A percentile compares a stretch with the other conserved stretches of the same genome.
Evolutionary conservation across 106 monocot species (phyloP).

Genomic region (Phalaenopsis aphrodite): DNA sequence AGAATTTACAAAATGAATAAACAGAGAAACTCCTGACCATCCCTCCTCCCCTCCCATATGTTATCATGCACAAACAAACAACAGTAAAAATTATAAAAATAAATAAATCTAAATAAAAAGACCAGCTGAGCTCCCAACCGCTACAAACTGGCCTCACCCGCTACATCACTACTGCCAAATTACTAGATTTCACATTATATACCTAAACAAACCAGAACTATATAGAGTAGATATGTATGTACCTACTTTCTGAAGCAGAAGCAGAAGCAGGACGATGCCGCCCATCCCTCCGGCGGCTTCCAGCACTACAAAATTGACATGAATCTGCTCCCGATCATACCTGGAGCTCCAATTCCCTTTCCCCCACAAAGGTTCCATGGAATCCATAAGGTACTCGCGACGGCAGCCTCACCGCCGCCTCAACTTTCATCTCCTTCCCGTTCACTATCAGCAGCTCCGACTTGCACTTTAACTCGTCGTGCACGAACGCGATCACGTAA

Average conservation of each 20-base stretch:
- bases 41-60: too few relatives aligned
- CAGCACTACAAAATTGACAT: background rate
- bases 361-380: slow-evolving; percentile 48
- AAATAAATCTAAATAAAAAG: background rate
- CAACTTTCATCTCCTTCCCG: slow-evolving; percentile 29
- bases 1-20: background rate
- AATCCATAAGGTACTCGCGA: slow-evolving; percentile 66
- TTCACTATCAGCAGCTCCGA: slow-evolving; percentile 54
- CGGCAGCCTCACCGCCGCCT: slow-evolving; percentile 45
- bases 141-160: background rate
- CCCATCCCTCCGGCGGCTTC: slow-evolving; percentile 3
- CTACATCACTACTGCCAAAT: background rate
- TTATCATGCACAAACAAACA: too few relatives aligned
- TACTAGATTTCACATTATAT: too few relatives aligned
- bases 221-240: background rate
- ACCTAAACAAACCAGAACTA: background rate
- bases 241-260: background rate
- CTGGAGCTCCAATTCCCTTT: background rate
- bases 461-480: slow-evolving; percentile 29
- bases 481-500: slow-evolving; percentile 32
- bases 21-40: background rate
- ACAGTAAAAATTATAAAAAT: background rate
- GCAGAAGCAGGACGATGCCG: background rate
- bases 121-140: background rate
- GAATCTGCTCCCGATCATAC: background rate